A percentile compares a stretch with the other conserved stretches of the same genome.
Conservation (phyloP, 2,329 filamentous ascomycete genomes). For the Aspergillus pseudoglaucus region DNA sequence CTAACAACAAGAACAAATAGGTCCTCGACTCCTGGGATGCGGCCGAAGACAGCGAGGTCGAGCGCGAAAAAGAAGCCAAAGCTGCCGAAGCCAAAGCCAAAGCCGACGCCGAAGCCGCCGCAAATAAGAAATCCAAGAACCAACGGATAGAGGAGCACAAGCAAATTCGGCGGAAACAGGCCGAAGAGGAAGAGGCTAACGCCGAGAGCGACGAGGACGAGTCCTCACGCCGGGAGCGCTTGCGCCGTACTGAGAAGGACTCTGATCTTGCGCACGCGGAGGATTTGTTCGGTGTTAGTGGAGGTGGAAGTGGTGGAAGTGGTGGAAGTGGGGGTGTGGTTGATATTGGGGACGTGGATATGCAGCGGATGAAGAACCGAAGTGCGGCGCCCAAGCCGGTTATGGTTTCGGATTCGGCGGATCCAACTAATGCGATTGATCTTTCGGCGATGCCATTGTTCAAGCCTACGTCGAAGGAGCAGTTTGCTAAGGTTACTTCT, state of each 20-base stretch:
- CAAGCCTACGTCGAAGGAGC: conserved; percentile 77
- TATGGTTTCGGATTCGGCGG: conserved; percentile 60
- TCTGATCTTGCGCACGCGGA: conserved; percentile 83
- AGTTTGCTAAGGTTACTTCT: conserved; percentile 74
- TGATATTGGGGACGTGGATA: conserved; percentile 63
- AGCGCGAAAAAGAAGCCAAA: conserved; percentile 90
- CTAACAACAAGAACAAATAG: conserved; percentile 37
- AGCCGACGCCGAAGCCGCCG: conserved; percentile 78
- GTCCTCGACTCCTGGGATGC: conserved; percentile 96
- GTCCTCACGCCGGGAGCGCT: conserved; percentile 64
- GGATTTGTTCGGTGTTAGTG: conserved; percentile 52
- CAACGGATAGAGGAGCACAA: conserved; percentile 79
- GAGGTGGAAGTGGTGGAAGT: neutral
- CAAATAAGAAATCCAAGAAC: conserved; percentile 82
- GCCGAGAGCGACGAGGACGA: conserved; percentile 63
- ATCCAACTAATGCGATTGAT: conserved; percentile 75
- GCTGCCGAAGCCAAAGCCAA: conserved; percentile 80
- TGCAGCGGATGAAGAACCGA: conserved; percentile 60
- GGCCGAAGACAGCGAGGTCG: conserved; percentile 91
- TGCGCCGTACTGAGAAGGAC: conserved; percentile 76
- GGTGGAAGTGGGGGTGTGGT: neutral
- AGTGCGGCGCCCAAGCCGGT: conserved; percentile 58
- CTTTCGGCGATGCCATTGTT: conserved; percentile 75
- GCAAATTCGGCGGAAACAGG: conserved; percentile 55
- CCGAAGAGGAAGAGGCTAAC: conserved; percentile 51